Evolutionary conservation across 768 basidiomycete species (phyloP).

Genomic region (Amanita phalloides): DNA sequence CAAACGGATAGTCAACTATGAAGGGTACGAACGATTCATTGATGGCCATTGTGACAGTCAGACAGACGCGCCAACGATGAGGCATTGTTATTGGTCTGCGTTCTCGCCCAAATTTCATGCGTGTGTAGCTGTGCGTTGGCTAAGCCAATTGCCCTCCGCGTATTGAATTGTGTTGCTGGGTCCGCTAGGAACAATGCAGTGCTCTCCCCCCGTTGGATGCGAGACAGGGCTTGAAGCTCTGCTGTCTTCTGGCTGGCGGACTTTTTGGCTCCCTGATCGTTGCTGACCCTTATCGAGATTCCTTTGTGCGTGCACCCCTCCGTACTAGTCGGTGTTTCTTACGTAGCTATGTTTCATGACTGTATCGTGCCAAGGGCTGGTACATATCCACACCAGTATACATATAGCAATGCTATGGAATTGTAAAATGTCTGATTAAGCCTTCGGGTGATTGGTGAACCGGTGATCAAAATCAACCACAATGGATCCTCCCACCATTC

Average conservation of each 20-base stretch:
- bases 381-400: slow-evolving; percentile 1
- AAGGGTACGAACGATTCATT: not conserved
- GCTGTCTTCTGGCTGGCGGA: not conserved
- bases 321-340: not conserved
- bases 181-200: not conserved
- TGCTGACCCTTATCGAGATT: not conserved
- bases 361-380: slow-evolving; percentile 3
- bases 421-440: not conserved
- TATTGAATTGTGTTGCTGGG: not conserved
- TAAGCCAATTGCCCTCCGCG: not conserved
- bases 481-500: slow-evolving; percentile 41
- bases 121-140: slow-evolving; percentile 5
- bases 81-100: not conserved
- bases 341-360: not conserved
- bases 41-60: not conserved
- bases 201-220: not conserved
- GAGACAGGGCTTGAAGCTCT: slow-evolving; percentile 1
- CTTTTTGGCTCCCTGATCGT: not conserved
- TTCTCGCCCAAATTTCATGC: slow-evolving; percentile 2
- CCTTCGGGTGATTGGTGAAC: not conserved
- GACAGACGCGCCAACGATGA: not conserved
- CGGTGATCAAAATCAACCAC: slow-evolving; percentile 2
- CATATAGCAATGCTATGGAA: slow-evolving; percentile 2
- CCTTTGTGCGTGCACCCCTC: not conserved
- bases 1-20: not conserved